Evolutionary conservation across 768 basidiomycete species (phyloP).

Genomic region (Calocybe indica): DNA sequence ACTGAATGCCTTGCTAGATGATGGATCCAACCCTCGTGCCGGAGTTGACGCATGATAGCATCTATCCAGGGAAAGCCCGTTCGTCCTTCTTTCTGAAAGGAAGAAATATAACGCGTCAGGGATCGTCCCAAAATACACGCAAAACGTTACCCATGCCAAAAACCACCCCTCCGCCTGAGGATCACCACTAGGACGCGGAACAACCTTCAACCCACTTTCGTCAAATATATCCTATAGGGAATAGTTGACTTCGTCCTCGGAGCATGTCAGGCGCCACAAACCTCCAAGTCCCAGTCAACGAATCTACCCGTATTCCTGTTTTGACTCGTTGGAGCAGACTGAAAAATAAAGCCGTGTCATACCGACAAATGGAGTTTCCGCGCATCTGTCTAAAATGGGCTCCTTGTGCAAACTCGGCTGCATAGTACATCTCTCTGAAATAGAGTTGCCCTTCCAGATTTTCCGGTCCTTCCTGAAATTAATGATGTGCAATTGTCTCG

Average conservation of each 20-base stretch:
- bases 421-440: conserved; percentile 8
- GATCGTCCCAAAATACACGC: background rate
- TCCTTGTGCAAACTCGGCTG: conserved; percentile 2
- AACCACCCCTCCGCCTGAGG: conserved; percentile 4
- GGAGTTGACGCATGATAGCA: conserved; percentile 8
- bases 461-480: conserved; percentile 1
- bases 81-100: conserved; percentile 3
- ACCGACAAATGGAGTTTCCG: conserved; percentile 10
- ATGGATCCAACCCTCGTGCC: conserved; percentile 8
- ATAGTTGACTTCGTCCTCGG: background rate
- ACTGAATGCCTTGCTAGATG: conserved; percentile 8
- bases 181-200: conserved; percentile 6
- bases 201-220: conserved; percentile 1
- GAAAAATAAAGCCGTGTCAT: background rate
- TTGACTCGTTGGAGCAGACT: background rate
- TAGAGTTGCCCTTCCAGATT: conserved; percentile 8
- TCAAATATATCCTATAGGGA: background rate
- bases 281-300: conserved; percentile 1
- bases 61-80: conserved; percentile 8
- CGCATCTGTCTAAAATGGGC: conserved; percentile 4
- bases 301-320: background rate
- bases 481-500: background rate
- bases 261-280: background rate
- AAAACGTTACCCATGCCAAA: conserved; percentile 5
- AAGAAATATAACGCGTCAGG: background rate